Evolutionary conservation across 805 yeast species (phyloP).

Genomic region (Cyberlindnera maritima): DNA sequence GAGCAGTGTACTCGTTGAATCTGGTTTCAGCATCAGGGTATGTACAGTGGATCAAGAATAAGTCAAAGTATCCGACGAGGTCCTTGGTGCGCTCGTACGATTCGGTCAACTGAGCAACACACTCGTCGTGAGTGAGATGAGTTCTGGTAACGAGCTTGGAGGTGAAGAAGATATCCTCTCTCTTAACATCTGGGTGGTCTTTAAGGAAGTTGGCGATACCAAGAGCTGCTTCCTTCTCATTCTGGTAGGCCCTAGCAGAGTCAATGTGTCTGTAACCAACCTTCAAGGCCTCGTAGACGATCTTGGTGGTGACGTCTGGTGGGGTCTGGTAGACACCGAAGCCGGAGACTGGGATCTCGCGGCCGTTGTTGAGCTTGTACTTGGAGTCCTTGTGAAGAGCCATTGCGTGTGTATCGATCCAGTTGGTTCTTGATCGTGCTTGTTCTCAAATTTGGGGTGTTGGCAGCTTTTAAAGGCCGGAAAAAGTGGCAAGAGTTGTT

Average conservation of each 20-base stretch:
- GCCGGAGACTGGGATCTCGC: conserved; percentile 24
- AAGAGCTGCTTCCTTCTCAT: conserved; percentile 21
- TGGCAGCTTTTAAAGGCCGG: no score
- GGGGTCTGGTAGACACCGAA: conserved; percentile 27
- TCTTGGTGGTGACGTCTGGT: conserved; percentile 15
- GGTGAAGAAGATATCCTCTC: conserved; percentile 25
- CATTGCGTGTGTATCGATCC: no score
- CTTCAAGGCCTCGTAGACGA: conserved; percentile 24
- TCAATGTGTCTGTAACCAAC: conserved; percentile 28
- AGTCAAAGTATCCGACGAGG: conserved; percentile 59
- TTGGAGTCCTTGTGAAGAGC: conserved; percentile 17
- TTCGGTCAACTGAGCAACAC: conserved; percentile 41
- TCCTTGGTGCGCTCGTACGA: conserved; percentile 50
- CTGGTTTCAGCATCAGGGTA: conserved; percentile 44
- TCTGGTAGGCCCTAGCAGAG: conserved; percentile 20
- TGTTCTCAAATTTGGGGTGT: no score
- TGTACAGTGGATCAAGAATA: conserved; percentile 69
- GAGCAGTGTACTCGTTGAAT: conserved; percentile 64
- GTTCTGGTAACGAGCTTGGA: conserved; percentile 21
- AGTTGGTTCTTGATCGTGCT: no score
- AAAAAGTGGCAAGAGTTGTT: no score
- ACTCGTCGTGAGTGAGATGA: conserved; percentile 10
- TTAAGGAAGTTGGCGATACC: conserved; percentile 24
- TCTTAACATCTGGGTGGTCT: conserved; percentile 20
- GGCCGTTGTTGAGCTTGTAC: conserved; percentile 22